phyloP scores from a whole-genome alignment of 441 rosid genomes.

The Erodium texanum region DNA sequence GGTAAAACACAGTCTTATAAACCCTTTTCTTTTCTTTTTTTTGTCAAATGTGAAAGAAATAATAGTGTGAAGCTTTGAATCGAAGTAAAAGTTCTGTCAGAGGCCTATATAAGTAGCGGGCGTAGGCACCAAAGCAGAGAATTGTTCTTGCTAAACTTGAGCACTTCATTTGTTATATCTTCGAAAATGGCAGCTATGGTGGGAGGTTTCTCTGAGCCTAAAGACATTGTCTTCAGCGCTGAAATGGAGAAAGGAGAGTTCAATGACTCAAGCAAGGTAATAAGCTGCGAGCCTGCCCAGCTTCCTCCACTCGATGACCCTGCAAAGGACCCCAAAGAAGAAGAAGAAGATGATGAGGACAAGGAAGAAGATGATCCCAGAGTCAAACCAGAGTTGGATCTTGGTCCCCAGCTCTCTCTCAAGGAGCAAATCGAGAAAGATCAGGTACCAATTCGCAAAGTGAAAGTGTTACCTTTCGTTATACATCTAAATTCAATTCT shows the following conservation, averaged over 20 bases:
- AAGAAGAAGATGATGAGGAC: background rate
- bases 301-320: background rate
- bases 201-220: background rate
- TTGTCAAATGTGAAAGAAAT: too few species aligned
- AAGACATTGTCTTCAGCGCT: background rate
- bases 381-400: background rate
- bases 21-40: too few species aligned
- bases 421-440: slow-evolving; percentile 1
- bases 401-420: background rate
- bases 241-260: background rate
- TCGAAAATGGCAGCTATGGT: slow-evolving; percentile 3
- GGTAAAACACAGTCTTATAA: too few species aligned
- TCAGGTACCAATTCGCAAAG: background rate
- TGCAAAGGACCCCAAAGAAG: background rate
- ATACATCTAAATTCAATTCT: too few species aligned
- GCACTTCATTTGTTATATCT: too few species aligned
- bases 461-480: too few species aligned
- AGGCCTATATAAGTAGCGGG: background rate
- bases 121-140: background rate
- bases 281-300: background rate
- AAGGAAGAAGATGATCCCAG: background rate
- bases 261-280: background rate
- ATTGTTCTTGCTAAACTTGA: background rate
- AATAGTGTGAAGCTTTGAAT: too few species aligned
- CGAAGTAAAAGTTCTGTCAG: background rate